phyloP scores from a whole-genome alignment of 108 stramenopile genomes.

The Pseudonitzschia delicatissima region DNA sequence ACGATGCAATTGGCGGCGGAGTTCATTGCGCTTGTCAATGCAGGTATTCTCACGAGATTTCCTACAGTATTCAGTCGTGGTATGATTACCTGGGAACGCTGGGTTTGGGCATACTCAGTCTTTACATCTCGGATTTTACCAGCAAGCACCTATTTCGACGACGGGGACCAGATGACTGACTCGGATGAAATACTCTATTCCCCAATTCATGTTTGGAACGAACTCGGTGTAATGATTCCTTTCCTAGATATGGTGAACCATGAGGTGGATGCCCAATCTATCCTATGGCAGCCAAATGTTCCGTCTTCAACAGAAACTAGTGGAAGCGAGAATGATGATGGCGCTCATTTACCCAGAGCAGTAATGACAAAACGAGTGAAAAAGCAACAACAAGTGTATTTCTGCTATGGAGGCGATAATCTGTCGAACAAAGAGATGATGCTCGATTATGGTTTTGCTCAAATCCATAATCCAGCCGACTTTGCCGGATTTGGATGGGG shows the following conservation, averaged over 20 bases:
- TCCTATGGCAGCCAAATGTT: slow-evolving; percentile 48
- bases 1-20: slow-evolving; percentile 72
- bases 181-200: slow-evolving; percentile 41
- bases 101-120: slow-evolving; percentile 86
- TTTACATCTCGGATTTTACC: slow-evolving; percentile 69
- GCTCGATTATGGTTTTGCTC: slow-evolving; percentile 77
- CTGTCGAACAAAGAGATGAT: slow-evolving; percentile 66
- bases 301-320: slow-evolving; percentile 9
- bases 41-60: slow-evolving; percentile 67
- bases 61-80: slow-evolving; percentile 67
- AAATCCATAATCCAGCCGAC: slow-evolving; percentile 66
- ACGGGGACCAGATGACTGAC: slow-evolving; percentile 35
- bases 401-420: slow-evolving; percentile 49
- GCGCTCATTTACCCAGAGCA: slow-evolving; percentile 32
- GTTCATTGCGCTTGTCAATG: slow-evolving; percentile 70
- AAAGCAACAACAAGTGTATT: slow-evolving; percentile 78
- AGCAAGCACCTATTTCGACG: slow-evolving; percentile 48
- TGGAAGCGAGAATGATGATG: slow-evolving; percentile 9
- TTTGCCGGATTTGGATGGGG: slow-evolving; percentile 75
- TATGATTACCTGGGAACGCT: slow-evolving; percentile 85
- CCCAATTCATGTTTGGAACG: slow-evolving; percentile 68
- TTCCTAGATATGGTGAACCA: slow-evolving; percentile 90
- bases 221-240: slow-evolving; percentile 80
- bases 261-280: slow-evolving; percentile 60
- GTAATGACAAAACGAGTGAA: slow-evolving; percentile 54